Evolutionary conservation across 2,329 filamentous ascomycete species (phyloP).

Genomic region (Magnaporthiopsis poae): DNA sequence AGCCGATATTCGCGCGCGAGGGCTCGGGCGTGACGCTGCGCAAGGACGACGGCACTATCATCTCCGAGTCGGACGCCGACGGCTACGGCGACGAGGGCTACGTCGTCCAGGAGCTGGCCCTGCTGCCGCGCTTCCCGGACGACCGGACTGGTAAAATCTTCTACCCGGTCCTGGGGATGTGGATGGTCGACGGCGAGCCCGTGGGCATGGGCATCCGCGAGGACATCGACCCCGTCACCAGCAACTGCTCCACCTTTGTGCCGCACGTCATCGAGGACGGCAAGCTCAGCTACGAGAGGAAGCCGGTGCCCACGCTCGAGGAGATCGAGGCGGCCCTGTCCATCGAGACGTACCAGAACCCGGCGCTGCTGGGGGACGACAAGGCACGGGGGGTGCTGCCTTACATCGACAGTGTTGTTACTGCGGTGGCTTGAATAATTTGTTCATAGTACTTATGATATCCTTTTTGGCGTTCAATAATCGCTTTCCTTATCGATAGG

Average conservation of each 20-base stretch:
- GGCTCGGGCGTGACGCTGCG: not conserved
- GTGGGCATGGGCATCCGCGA: conserved; percentile 2
- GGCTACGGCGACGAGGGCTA: not conserved
- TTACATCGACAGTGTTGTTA: not conserved
- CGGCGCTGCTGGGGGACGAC: not conserved
- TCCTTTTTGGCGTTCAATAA: too few species aligned
- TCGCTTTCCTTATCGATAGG: too few species aligned
- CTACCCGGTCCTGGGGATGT: not conserved
- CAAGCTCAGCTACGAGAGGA: not conserved
- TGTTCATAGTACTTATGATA: too few species aligned
- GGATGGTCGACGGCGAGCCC: conserved; percentile 5
- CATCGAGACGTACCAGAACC: not conserved
- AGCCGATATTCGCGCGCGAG: conserved; percentile 3
- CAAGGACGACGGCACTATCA: not conserved
- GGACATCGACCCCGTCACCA: not conserved
- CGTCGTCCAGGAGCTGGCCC: conserved; percentile 4
- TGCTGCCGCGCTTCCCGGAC: not conserved
- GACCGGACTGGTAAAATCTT: not conserved
- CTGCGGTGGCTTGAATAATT: not conserved
- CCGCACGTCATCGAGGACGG: conserved; percentile 3
- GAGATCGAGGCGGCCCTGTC: not conserved
- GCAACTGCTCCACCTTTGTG: not conserved
- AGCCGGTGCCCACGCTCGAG: not conserved
- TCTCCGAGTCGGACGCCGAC: not conserved
- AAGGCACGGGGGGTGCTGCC: not conserved